Percentiles rank a stretch among this genome's conserved stretches.
Conservation (phyloP, 176 grass and related monocot species). For the Tillandsia fasciculata region DNA sequence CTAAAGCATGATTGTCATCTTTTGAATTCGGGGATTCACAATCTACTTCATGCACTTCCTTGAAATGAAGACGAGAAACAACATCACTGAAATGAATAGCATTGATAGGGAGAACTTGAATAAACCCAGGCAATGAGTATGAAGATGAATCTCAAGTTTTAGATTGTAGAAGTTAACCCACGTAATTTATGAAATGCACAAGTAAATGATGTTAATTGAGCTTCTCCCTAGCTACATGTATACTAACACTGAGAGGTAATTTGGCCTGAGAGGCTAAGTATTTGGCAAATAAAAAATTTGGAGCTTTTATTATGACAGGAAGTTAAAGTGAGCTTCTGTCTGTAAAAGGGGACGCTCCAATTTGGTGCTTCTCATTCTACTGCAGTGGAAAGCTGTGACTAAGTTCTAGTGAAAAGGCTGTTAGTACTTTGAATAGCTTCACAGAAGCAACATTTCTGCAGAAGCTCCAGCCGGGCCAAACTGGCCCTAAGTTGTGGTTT, state of each 20-base stretch:
- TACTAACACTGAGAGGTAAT: no score
- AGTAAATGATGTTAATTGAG: not conserved
- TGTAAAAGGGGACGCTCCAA: not conserved
- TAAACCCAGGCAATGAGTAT: not conserved
- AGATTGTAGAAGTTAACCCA: not conserved
- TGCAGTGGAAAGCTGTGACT: not conserved
- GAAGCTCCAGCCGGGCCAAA: no score
- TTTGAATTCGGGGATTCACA: constrained; percentile 15
- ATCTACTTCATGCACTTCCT: constrained; percentile 60
- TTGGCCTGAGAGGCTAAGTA: no score
- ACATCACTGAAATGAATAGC: constrained; percentile 20
- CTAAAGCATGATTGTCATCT: constrained; percentile 13
- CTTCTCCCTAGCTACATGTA: not conserved
- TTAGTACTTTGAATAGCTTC: no score
- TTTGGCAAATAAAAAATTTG: no score
- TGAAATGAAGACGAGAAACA: constrained; percentile 36
- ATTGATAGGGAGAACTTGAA: not conserved
- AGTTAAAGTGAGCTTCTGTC: no score
- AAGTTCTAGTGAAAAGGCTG: constrained; percentile 13
- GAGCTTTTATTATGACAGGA: no score
- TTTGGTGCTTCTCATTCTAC: no score
- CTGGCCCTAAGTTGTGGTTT: not conserved
- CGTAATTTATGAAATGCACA: not conserved
- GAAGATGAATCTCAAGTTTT: not conserved
- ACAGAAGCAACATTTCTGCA: no score